These are phyloP conservation scores for Cytidiella melzeri DNA, from an alignment of 768 basidiomycete species.

Conservation along the genomic window DNA sequence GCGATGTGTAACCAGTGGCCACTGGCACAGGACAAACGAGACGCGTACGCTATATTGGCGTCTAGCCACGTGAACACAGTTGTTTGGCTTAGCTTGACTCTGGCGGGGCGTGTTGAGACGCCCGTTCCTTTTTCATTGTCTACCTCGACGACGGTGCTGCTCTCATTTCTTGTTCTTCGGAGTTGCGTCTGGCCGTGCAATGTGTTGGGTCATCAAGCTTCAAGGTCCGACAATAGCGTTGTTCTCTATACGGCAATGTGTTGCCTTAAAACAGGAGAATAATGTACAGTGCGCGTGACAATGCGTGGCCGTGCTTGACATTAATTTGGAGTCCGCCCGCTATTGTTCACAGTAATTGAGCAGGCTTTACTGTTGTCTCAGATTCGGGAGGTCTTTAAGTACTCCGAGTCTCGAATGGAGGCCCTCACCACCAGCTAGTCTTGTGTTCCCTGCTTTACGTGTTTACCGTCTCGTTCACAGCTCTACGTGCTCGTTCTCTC, in stretches of 20 bases:
- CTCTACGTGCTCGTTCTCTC: slow-evolving; percentile 1
- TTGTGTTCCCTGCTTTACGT: slow-evolving; percentile 15
- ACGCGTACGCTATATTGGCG: background rate
- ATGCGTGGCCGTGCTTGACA: slow-evolving; percentile 2
- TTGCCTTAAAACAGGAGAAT: background rate
- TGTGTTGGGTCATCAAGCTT: no score
- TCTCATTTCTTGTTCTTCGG: background rate
- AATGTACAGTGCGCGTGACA: background rate
- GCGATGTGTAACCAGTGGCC: background rate
- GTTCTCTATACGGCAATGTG: background rate
- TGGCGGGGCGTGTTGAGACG: background rate
- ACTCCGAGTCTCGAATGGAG: slow-evolving; percentile 6
- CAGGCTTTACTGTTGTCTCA: slow-evolving; percentile 15
- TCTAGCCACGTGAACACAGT: background rate
- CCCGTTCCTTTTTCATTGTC: background rate
- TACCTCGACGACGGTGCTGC: background rate
- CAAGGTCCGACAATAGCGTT: background rate
- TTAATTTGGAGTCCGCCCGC: slow-evolving; percentile 3
- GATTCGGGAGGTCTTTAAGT: slow-evolving; percentile 16
- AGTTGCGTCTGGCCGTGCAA: background rate
- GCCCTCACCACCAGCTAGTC: slow-evolving; percentile 22
- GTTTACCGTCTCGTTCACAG: background rate
- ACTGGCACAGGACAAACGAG: background rate
- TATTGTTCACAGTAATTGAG: slow-evolving; percentile 10
- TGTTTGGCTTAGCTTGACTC: background rate